Evolutionary conservation across 2,329 filamentous ascomycete species (phyloP).

Genomic region (Thielaviopsis populi): DNA sequence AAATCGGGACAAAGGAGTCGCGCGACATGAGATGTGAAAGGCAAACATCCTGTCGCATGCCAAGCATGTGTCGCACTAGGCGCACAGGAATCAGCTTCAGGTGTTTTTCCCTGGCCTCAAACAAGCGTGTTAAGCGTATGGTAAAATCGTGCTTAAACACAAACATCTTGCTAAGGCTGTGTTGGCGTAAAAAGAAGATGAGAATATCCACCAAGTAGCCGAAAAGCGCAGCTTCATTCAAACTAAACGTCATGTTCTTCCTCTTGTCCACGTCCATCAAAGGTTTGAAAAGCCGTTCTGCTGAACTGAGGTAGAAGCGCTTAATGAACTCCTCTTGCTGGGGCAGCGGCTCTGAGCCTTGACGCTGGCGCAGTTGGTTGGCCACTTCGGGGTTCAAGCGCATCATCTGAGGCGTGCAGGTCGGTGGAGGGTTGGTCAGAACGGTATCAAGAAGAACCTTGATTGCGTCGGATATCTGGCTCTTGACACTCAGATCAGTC

Average conservation of each 20-base stretch:
- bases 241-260: conserved; percentile 53
- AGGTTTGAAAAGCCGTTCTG: conserved; percentile 71
- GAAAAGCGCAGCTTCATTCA: conserved; percentile 80
- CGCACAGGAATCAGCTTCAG: conserved; percentile 87
- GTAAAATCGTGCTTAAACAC: conserved; percentile 67
- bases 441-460: conserved; percentile 74
- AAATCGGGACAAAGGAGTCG: conserved; percentile 65
- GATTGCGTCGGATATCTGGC: conserved; percentile 86
- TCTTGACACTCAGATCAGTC: conserved; percentile 85
- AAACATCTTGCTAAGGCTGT: conserved; percentile 78
- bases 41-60: conserved; percentile 82
- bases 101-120: conserved; percentile 77
- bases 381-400: conserved; percentile 21
- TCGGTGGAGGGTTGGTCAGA: conserved; percentile 22
- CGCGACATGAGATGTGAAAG: conserved; percentile 70
- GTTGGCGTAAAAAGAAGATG: conserved; percentile 84
- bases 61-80: conserved; percentile 78
- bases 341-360: conserved; percentile 38
- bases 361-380: conserved; percentile 30
- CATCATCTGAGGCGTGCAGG: conserved; percentile 20
- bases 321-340: conserved; percentile 76
- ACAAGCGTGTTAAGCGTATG: conserved; percentile 64
- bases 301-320: conserved; percentile 79
- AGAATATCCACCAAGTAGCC: conserved; percentile 84
- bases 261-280: conserved; percentile 63